A percentile compares a stretch with the other conserved stretches of the same genome.
phyloP scores from a whole-genome alignment of 75 land plant species.

The Ceratopteris richardii region DNA sequence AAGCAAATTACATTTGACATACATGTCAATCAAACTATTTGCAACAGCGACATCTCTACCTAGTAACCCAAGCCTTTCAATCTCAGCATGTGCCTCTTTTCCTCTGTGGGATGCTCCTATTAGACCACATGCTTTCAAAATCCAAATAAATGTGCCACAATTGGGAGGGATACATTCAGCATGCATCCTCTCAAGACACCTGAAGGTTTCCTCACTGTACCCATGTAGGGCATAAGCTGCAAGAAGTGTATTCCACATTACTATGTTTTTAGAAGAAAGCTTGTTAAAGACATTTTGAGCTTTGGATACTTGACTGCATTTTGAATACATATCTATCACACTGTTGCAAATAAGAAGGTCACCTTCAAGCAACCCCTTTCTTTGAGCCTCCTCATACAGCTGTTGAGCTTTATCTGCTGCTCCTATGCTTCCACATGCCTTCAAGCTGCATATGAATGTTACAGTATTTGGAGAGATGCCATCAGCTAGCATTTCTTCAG shows the following conservation, averaged over 20 bases:
- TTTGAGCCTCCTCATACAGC: constrained; percentile 15
- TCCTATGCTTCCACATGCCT: constrained; percentile 33
- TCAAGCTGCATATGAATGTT: constrained; percentile 43
- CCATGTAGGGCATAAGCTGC: constrained; percentile 35
- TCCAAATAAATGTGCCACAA: constrained; percentile 26
- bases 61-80: constrained; percentile 2
- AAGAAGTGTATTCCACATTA: constrained; percentile 39
- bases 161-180: constrained; percentile 23
- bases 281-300: constrained; percentile 31
- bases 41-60: not conserved
- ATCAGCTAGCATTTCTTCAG: constrained; percentile 30
- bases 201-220: constrained; percentile 14
- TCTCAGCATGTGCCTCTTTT: constrained; percentile 7
- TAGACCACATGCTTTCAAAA: constrained; percentile 32
- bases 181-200: constrained; percentile 20
- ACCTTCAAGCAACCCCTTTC: not conserved
- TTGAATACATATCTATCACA: constrained; percentile 43
- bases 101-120: constrained; percentile 12
- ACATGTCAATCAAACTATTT: constrained; percentile 1
- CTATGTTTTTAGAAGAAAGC: constrained; percentile 18
- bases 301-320: constrained; percentile 27
- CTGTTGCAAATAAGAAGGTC: constrained; percentile 24
- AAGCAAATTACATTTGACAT: constrained; percentile 5
- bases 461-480: constrained; percentile 36
- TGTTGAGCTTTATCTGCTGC: constrained; percentile 23